These are phyloP conservation scores for Cylindrotheca fusiformis DNA, from an alignment of 108 stramenopile species.

Conservation along the genomic window DNA sequence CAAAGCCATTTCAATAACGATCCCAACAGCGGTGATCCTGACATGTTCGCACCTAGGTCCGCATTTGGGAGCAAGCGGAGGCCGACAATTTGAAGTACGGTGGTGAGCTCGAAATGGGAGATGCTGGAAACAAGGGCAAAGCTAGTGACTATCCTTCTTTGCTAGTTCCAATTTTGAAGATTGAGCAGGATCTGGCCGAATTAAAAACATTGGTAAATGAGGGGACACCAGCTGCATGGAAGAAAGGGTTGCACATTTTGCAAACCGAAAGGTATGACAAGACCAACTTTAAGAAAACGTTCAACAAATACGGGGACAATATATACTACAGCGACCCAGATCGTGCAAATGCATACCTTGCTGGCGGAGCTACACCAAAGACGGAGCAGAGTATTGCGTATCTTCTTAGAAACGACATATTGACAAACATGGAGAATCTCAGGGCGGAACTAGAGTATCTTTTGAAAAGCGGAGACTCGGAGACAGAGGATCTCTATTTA, in stretches of 20 bases:
- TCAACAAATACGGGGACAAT: conserved; percentile 85
- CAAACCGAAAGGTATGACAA: conserved; percentile 55
- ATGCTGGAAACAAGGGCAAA: conserved; percentile 43
- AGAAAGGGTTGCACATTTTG: conserved; percentile 40
- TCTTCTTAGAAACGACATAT: conserved; percentile 72
- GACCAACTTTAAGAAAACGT: conserved; percentile 70
- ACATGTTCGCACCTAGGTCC: conserved; percentile 11
- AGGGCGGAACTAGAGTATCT: conserved; percentile 67
- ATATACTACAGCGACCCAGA: conserved; percentile 86
- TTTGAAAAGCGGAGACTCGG: conserved; percentile 30
- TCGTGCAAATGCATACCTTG: conserved; percentile 79
- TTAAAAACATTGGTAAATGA: conserved; percentile 40
- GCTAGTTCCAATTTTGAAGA: conserved; percentile 66
- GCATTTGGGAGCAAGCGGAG: conserved; percentile 77
- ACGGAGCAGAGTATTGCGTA: conserved; percentile 72
- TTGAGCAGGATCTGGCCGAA: conserved; percentile 43
- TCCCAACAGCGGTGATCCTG: too few relatives aligned
- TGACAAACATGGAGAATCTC: conserved; percentile 75
- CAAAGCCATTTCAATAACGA: too few relatives aligned
- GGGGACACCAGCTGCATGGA: conserved; percentile 18
- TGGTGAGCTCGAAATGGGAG: conserved; percentile 60
- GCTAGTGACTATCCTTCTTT: conserved; percentile 53
- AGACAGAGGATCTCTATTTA: conserved; percentile 45
- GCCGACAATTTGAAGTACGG: conserved; percentile 76
- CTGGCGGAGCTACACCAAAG: conserved; percentile 76